Conservation (phyloP, 345 rosid species). For the Eucalyptus rudis region DNA sequence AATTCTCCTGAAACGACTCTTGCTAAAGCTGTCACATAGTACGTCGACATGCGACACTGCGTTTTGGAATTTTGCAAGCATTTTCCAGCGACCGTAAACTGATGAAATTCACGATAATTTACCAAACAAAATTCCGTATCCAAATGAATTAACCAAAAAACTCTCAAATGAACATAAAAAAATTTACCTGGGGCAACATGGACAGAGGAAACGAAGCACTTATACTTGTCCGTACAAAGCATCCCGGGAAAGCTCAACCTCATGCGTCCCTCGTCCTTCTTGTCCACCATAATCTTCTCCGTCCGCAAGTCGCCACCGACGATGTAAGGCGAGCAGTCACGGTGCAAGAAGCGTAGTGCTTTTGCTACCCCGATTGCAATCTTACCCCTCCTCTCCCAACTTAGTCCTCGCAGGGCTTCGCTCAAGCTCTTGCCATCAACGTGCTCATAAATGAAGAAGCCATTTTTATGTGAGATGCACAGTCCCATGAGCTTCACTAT, state of each 20-base stretch:
- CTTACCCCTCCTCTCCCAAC: slow-evolving; percentile 52
- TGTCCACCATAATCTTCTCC: slow-evolving; percentile 38
- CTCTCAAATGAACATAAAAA: background rate
- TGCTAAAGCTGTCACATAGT: background rate
- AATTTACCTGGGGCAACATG: slow-evolving; percentile 57
- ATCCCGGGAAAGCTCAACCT: slow-evolving; percentile 20
- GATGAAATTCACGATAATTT: background rate
- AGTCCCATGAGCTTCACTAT: slow-evolving; percentile 37
- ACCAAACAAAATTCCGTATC: background rate
- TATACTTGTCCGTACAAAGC: slow-evolving; percentile 6
- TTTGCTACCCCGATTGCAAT: slow-evolving; percentile 48
- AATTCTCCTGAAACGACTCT: background rate
- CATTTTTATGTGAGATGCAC: slow-evolving; percentile 36
- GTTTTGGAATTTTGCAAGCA: background rate
- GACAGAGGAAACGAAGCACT: slow-evolving; percentile 22
- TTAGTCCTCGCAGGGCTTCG: slow-evolving; percentile 24
- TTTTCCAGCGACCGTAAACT: background rate
- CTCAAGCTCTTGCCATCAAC: slow-evolving; percentile 39
- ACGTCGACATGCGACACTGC: background rate
- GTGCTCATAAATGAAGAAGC: slow-evolving; percentile 40
- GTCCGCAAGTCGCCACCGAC: slow-evolving; percentile 38
- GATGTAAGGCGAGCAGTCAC: slow-evolving; percentile 11
- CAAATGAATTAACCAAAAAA: background rate
- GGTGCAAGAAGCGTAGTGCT: slow-evolving; percentile 56
- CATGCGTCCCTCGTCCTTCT: slow-evolving; percentile 35